Evolutionary conservation across 2,329 filamentous ascomycete genomes (phyloP).

Genomic region (Hypoxylon sp.): DNA sequence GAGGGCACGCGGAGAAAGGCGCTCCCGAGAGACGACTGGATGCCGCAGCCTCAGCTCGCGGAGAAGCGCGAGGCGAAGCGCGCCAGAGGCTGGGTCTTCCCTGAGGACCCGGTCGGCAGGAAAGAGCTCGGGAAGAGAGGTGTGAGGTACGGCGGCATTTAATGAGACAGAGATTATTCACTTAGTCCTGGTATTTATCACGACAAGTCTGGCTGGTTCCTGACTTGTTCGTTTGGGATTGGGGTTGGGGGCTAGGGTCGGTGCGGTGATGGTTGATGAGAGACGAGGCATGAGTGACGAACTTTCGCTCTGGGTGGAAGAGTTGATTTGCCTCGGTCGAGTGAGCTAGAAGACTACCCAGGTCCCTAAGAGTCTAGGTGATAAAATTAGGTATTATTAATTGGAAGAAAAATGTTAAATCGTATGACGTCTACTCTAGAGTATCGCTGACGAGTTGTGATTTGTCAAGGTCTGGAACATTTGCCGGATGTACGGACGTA

Average conservation of each 20-base stretch:
- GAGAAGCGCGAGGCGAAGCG: conserved; percentile 84
- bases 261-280: conserved; percentile 23
- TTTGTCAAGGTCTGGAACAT: no score
- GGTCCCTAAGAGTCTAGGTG: conserved; percentile 1
- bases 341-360: background rate
- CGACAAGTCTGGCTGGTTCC: conserved; percentile 31
- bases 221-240: background rate
- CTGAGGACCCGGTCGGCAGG: conserved; percentile 78
- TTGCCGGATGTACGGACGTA: no score
- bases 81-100: conserved; percentile 79
- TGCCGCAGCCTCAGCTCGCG: conserved; percentile 77
- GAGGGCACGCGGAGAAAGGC: conserved; percentile 79
- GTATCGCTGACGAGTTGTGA: background rate
- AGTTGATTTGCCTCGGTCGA: conserved; percentile 6
- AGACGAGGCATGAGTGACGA: conserved; percentile 38
- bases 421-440: background rate
- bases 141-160: conserved; percentile 66
- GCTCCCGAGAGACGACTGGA: conserved; percentile 78
- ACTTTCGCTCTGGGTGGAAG: conserved; percentile 9
- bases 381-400: conserved; percentile 26
- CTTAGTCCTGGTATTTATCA: conserved; percentile 8
- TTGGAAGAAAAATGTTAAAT: conserved; percentile 28
- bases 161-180: conserved; percentile 19
- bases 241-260: conserved; percentile 1
- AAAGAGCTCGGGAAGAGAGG: conserved; percentile 78